Percentiles rank a stretch among this genome's conserved stretches.
Evolutionary conservation across 768 basidiomycete genomes (phyloP).

Genomic region (Amanita pseudoporphyria): DNA sequence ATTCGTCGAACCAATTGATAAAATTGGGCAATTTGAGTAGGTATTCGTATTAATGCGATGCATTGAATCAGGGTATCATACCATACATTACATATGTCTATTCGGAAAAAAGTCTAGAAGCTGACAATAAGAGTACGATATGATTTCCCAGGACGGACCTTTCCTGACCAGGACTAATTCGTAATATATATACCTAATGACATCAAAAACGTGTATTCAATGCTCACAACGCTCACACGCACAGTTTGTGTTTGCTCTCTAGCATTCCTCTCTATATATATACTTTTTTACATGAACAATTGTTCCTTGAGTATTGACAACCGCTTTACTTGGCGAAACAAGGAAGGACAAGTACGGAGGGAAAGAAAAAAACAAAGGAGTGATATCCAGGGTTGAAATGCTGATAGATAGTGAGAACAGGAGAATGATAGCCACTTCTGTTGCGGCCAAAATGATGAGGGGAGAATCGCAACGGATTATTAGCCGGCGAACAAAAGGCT

Average conservation of each 20-base stretch:
- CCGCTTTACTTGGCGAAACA: constrained; percentile 22
- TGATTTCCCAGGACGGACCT: too few relatives aligned
- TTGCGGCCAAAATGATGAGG: background rate
- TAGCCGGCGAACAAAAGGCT: constrained; percentile 4
- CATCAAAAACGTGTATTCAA: too few relatives aligned
- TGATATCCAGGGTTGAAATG: constrained; percentile 7
- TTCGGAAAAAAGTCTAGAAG: too few relatives aligned
- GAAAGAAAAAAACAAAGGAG: constrained; percentile 9
- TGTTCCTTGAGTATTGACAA: constrained; percentile 23
- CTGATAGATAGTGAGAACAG: constrained; percentile 5
- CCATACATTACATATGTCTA: too few relatives aligned
- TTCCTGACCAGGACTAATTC: too few relatives aligned
- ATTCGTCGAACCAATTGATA: background rate
- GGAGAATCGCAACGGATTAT: background rate
- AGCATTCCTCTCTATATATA: constrained; percentile 32
- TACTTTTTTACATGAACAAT: constrained; percentile 33
- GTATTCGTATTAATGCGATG: too few relatives aligned
- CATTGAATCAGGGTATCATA: too few relatives aligned
- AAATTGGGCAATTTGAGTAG: too few relatives aligned
- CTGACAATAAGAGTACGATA: too few relatives aligned
- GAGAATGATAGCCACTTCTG: background rate
- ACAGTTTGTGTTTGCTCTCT: constrained; percentile 13
- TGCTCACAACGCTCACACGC: background rate
- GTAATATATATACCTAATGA: too few relatives aligned
- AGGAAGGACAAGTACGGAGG: constrained; percentile 27